Conservation (phyloP, 331 rosid species). For the Malus hybrid region DNA sequence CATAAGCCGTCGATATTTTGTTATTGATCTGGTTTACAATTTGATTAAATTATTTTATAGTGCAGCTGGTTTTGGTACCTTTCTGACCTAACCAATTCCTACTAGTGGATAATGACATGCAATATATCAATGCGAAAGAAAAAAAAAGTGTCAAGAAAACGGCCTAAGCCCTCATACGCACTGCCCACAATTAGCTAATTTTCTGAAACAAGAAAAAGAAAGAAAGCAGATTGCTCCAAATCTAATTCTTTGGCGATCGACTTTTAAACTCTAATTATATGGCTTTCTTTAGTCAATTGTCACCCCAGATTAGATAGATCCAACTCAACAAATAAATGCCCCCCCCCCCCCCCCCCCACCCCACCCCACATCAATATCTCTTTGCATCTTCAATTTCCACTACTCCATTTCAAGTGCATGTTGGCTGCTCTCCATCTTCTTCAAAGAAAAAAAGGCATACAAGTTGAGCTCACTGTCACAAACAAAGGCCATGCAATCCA, state of each 20-base stretch:
- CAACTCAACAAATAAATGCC: slow-evolving; percentile 15
- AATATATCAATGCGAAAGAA: too few relatives aligned
- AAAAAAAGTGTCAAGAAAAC: not conserved
- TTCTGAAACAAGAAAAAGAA: not conserved
- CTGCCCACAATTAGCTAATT: not conserved
- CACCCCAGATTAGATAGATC: slow-evolving; percentile 27
- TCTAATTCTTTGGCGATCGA: not conserved
- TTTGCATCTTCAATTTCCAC: not conserved
- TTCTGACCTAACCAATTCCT: not conserved
- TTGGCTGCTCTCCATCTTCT: not conserved
- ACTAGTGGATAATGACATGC: not conserved
- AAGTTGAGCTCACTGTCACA: slow-evolving; percentile 19
- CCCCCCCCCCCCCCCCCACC: not conserved
- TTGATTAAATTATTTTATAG: not conserved
- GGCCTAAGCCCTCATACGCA: not conserved
- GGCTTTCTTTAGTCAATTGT: not conserved
- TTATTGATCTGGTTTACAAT: too few relatives aligned
- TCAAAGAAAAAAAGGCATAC: slow-evolving; percentile 20
- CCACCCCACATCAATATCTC: not conserved
- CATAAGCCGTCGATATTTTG: not conserved
- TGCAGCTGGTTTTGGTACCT: not conserved
- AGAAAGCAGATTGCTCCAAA: not conserved
- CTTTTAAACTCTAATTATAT: not conserved
- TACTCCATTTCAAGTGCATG: not conserved
- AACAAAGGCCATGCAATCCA: slow-evolving; percentile 12